phyloP scores from a whole-genome alignment of 352 stramenopile species.

The Pythium grandisporangium region DNA sequence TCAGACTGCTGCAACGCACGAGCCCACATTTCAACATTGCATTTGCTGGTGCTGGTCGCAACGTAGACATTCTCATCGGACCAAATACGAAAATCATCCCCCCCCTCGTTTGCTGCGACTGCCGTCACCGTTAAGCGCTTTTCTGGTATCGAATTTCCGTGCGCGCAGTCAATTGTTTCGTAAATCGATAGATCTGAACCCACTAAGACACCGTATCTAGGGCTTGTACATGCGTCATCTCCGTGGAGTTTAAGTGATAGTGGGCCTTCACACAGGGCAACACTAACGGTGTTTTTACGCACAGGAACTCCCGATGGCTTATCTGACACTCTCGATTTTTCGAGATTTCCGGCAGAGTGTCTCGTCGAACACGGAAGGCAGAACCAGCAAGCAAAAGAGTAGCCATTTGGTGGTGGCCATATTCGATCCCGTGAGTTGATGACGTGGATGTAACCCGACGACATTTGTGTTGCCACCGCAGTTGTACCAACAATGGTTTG shows the following conservation, averaged over 20 bases:
- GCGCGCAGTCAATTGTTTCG: constrained; percentile 22
- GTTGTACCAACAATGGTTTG: constrained; percentile 49
- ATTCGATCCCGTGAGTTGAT: constrained; percentile 43
- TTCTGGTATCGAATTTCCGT: constrained; percentile 17
- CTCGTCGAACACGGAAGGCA: constrained; percentile 26
- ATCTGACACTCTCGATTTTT: background rate
- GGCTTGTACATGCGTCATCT: constrained; percentile 18
- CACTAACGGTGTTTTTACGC: constrained; percentile 8
- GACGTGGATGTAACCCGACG: constrained; percentile 55
- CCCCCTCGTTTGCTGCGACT: constrained; percentile 19
- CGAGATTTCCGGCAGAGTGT: background rate
- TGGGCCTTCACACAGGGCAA: constrained; percentile 49
- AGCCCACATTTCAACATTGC: constrained; percentile 49
- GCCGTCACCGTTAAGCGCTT: constrained; percentile 33
- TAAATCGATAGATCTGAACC: constrained; percentile 50
- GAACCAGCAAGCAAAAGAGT: constrained; percentile 73
- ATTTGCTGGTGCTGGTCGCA: constrained; percentile 11
- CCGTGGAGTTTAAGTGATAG: constrained; percentile 29
- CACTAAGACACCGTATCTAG: constrained; percentile 55
- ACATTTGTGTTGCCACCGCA: constrained; percentile 30
- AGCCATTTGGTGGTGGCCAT: constrained; percentile 65
- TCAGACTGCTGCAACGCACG: constrained; percentile 40
- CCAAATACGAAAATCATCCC: constrained; percentile 39
- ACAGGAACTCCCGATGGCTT: no score
- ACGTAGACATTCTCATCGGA: constrained; percentile 28